Evolutionary conservation across 352 stramenopile genomes (phyloP), one percentile per base, ranked within the genome.

Genomic region (Phytophthora pinifolia): DNA sequence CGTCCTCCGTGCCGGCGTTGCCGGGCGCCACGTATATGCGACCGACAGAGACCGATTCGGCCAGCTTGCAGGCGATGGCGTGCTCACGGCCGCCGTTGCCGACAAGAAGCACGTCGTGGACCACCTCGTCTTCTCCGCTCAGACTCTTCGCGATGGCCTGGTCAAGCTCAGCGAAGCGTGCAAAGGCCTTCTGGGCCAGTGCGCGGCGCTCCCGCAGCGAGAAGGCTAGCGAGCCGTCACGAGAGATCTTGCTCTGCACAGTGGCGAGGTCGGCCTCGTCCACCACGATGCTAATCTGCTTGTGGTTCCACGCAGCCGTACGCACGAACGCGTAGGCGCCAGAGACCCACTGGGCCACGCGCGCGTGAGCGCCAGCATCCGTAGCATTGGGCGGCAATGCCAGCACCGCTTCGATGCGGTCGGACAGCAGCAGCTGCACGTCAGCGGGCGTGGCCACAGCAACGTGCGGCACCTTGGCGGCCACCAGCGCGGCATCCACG

Each of bases 41-140:
- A 42, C 80, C 70, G 8, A 72, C 77, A 37, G 78, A 86, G 18
- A 72, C 56, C 17, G 83, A 96, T 49, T 94, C 85, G 20, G 88
- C 85, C 33, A 98, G 68, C 65, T 97, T 98, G 77, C 90, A 95
- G 3, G 89, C 92, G 45, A 98, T 97, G n/a, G 95, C 81, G 63
- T 98, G 94, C 60, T 98, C 95, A 20, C 95, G 79, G 44, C 95
- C 95, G 43, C 95, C 95, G 58, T 81, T 83, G 52, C 95, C 95
- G 8, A 98, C 76, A 17, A 98, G 83, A 29, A 98, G 72, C 42
- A 98, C 85, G 55, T 91, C 80, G 54, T 92, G 85, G 46, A 93
- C 71, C 2, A 79, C 38, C 20, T 83, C 77, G 25, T 76, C 81
- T 13, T 92, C 74, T 31, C 61, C 50, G 31, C 67, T 66, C 14